Evolutionary conservation across 73 alveolate species (phyloP), one percentile per base, ranked within the genome.

Genomic region (Blepharisma japonicum): DNA sequence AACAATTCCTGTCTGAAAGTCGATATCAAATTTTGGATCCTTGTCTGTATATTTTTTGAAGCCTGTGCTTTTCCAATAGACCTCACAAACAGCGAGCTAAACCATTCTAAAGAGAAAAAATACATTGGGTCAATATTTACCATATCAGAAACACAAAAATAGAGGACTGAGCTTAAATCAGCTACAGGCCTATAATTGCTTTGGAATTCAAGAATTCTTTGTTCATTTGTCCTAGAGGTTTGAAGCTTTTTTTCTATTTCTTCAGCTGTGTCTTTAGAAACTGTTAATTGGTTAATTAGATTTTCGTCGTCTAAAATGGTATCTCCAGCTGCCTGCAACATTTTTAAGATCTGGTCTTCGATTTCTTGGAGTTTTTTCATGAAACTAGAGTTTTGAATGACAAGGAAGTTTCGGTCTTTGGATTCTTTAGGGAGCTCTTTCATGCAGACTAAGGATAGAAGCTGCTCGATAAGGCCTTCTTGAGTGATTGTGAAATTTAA

Each of bases 401-500:
- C 90, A 50, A 95, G 74, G 81, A 95, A 91, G 66, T 93, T 89
- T 80, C 93, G 92, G 77, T 94, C 97, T 21, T 94, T 98, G 85
- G 96, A 98, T 7, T 94, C 77, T 68, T 91, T 89, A 6, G 99
- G 98, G 80, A 94, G 97, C 83, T 96, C 99, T 76, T 95, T 96
- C 72, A 92, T 89, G 8, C 95, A 98, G 49, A 96, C 87, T 48
- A 91, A 78, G 55, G 97, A 90, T 71, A 94, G 87, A 88, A 96
- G 88, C 83, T 96, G 90, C 82, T 95, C 99, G 83, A 92, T 91
- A 42, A 97, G 91, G 27, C 99, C 99, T 70, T 96, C 99, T 82
- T 90, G 96, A 45, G 99, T 97, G 83, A 97, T 97, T 92, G 96
- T 95, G 84, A 97, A 97, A 89, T 97, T 97, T 48, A 97, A 88